Percentiles rank a stretch among this genome's conserved stretches.
Conservation (phyloP, 2,329 filamentous ascomycete genomes). For the Arachnomyces sp. region DNA sequence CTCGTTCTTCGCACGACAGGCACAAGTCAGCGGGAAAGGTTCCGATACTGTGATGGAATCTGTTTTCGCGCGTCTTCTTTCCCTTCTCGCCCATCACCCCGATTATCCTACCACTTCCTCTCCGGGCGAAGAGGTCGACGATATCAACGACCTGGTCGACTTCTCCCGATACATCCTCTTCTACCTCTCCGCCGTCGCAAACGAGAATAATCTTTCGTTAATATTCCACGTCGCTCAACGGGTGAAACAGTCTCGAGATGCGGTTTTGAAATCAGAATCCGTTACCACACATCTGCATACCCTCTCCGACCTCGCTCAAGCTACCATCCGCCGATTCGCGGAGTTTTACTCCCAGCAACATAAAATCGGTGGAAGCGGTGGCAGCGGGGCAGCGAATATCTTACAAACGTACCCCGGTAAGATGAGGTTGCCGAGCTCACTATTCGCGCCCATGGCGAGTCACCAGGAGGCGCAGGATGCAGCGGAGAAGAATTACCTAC, state of each 20-base stretch:
- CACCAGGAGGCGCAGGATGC: conserved; percentile 77
- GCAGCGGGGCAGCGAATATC: conserved; percentile 36
- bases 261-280: conserved; percentile 51
- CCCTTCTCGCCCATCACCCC: conserved; percentile 85
- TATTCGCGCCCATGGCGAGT: conserved; percentile 68
- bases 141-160: conserved; percentile 59
- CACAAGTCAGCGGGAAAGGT: conserved; percentile 27
- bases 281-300: conserved; percentile 60
- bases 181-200: conserved; percentile 75
- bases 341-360: conserved; percentile 70
- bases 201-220: conserved; percentile 76
- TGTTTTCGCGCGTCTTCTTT: conserved; percentile 73
- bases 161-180: conserved; percentile 85
- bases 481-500: conserved; percentile 76
- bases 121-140: conserved; percentile 33
- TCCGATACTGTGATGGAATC: conserved; percentile 64
- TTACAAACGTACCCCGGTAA: conserved; percentile 79
- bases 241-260: conserved; percentile 83
- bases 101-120: conserved; percentile 55
- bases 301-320: conserved; percentile 77
- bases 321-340: conserved; percentile 75
- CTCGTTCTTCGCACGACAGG: conserved; percentile 51
- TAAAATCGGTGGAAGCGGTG: conserved; percentile 33
- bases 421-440: conserved; percentile 67
- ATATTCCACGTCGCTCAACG: conserved; percentile 90